Evolutionary conservation across 768 basidiomycete genomes (phyloP), one percentile per base, ranked within the genome.

Genomic region (Mycena haematopus): DNA sequence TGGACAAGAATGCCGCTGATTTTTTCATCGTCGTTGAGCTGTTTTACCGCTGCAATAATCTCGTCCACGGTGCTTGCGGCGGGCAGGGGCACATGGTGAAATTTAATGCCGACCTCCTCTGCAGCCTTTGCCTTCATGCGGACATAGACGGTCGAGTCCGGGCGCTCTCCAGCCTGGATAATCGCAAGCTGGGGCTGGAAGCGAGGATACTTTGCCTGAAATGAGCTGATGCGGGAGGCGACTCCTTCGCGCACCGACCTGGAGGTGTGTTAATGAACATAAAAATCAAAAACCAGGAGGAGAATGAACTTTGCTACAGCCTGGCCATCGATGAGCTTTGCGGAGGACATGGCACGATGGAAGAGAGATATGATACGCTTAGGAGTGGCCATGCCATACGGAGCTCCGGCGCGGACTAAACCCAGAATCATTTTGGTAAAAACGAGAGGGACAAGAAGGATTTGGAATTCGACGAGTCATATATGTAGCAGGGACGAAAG

Each of bases 91-190:
- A 99, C 79, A 73, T 98, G 94, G 56, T 88, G 86, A 75, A 92
- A 90, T 62, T 82, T 85, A 78, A 99, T 92, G 62, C 97, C 96
- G 67, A 92, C 90, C 78, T 99, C 94, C 69, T 94, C 87, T 13
- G 95, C 92, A 13, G 97, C 97, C 76, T 96, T 98, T 45, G 86
- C 82, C 79, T 99, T 99, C 96, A 99, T 99, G 71, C 94, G 93
- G 68, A 99, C 89, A 77, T 99, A 99, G 44, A 90, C 89, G 21
- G 82, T 79, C 6, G 96, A 99, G 75, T 98, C 96, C 22, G 94
- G 88, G 61, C 93, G 90, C 31, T 89, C 86, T 56, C 97, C 97
- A 53, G 94, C 95, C 77, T 99, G 97, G 47, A 99, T 85, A 76
- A 99, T 94, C 68, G 87, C 92, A 19, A 99, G 85, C 74, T 89